A percentile compares a stretch with the other conserved stretches of the same genome.
phyloP scores from a whole-genome alignment of 805 yeast species.

The Saturnispora kantuleensis region DNA sequence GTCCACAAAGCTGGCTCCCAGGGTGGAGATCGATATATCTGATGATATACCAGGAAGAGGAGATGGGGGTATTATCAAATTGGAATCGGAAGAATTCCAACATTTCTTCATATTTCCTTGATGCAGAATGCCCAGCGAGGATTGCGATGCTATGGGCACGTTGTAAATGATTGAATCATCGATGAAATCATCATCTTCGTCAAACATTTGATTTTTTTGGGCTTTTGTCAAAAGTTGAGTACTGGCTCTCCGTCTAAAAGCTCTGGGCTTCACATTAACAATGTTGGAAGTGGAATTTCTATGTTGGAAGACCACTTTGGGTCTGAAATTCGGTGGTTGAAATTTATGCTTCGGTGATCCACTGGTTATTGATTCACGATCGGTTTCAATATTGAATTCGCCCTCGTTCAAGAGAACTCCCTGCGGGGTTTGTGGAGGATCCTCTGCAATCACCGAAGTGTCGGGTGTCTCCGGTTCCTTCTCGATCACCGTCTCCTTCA shows the following conservation, averaged over 20 bases:
- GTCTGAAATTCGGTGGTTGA: constrained; percentile 1
- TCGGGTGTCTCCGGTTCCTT: not conserved
- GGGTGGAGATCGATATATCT: not conserved
- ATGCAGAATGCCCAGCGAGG: constrained; percentile 25
- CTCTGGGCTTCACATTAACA: not conserved
- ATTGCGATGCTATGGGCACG: constrained; percentile 38
- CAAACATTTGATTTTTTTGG: constrained; percentile 23
- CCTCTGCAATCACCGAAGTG: not conserved
- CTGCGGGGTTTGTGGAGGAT: not conserved
- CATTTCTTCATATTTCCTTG: constrained; percentile 19
- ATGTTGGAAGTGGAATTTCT: constrained; percentile 7
- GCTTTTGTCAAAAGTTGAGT: constrained; percentile 15
- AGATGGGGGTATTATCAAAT: constrained; percentile 33
- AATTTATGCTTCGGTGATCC: constrained; percentile 3
- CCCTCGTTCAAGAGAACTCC: not conserved
- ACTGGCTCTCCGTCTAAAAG: constrained; percentile 5
- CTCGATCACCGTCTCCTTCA: not conserved
- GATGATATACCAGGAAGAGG: constrained; percentile 37
- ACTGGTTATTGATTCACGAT: no score
- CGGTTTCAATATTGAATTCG: not conserved
- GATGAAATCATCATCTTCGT: constrained; percentile 21
- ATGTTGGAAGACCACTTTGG: not conserved
- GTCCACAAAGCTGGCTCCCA: not conserved
- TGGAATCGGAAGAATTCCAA: constrained; percentile 16
- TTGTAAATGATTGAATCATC: constrained; percentile 38